Evolutionary conservation across 495 filamentous ascomycete species (phyloP).

Genomic region (Cudoniella acicularis): DNA sequence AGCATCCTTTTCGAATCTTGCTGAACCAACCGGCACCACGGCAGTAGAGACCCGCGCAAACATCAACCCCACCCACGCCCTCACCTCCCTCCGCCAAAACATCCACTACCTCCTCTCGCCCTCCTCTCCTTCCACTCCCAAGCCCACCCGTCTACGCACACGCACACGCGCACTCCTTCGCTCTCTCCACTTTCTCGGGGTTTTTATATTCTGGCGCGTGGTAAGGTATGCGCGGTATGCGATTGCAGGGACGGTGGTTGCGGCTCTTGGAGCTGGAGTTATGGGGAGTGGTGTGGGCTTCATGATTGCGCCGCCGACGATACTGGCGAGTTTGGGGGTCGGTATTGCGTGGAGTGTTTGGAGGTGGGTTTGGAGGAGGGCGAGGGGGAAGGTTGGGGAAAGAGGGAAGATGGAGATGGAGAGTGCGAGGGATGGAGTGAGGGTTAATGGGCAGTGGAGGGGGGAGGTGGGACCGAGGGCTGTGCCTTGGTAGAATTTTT

Average conservation of each 20-base stretch:
- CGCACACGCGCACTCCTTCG: constrained; percentile 33
- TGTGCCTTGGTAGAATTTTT: constrained; percentile 23
- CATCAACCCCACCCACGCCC: constrained; percentile 17
- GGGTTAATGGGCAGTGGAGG: constrained; percentile 25
- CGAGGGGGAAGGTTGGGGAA: constrained; percentile 21
- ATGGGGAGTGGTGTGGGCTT: constrained; percentile 30
- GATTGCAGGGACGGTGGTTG: constrained; percentile 23
- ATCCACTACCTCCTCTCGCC: constrained; percentile 25
- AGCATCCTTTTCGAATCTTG: not conserved
- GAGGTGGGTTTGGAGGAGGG: constrained; percentile 25
- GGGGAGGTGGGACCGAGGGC: constrained; percentile 22
- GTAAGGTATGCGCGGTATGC: constrained; percentile 38
- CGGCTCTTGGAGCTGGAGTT: constrained; percentile 30
- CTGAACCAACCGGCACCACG: constrained; percentile 1
- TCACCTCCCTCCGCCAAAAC: constrained; percentile 19
- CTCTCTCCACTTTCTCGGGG: constrained; percentile 28
- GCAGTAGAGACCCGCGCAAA: constrained; percentile 17
- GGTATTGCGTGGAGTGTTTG: constrained; percentile 26
- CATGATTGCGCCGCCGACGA: constrained; percentile 32
- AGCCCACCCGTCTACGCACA: constrained; percentile 26
- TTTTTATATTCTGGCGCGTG: constrained; percentile 37
- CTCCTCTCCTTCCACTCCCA: constrained; percentile 17
- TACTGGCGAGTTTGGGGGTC: constrained; percentile 26
- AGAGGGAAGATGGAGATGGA: constrained; percentile 21
- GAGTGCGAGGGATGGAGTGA: constrained; percentile 15